A percentile compares a stretch with the other conserved stretches of the same genome.
These are phyloP conservation scores for Meyerozyma sp. DNA, from an alignment of 1,139 yeast species.

Conservation along the genomic window DNA sequence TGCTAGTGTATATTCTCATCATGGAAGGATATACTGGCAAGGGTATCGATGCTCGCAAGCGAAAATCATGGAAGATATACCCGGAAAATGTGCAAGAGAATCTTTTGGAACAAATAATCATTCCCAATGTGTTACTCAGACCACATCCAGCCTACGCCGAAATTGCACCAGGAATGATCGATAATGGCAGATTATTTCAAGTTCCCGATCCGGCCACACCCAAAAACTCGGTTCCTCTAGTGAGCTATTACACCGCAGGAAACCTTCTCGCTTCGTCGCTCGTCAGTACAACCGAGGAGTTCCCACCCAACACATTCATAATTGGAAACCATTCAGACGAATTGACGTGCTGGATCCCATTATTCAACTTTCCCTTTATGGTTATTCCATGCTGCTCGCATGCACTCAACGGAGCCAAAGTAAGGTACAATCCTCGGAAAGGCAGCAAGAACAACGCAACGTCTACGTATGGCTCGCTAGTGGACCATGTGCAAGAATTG, in stretches of 20 bases:
- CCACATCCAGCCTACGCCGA: conserved; percentile 60
- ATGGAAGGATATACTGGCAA: conserved; percentile 78
- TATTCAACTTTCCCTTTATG: conserved; percentile 78
- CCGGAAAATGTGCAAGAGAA: conserved; percentile 54
- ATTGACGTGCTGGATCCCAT: conserved; percentile 91
- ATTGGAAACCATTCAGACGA: conserved; percentile 97
- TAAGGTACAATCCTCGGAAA: conserved; percentile 49
- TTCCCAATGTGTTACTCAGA: conserved; percentile 66
- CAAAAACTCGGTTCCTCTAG: conserved; percentile 22
- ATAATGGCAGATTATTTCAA: conserved; percentile 58
- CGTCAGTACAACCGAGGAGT: conserved; percentile 61
- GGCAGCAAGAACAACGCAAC: conserved; percentile 10
- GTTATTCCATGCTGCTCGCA: conserved; percentile 97
- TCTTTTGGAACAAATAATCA: conserved; percentile 70
- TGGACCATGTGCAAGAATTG: conserved; percentile 74
- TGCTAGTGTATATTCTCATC: conserved; percentile 67
- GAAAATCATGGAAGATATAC: conserved; percentile 82
- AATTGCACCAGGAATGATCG: conserved; percentile 48
- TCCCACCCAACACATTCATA: conserved; percentile 66
- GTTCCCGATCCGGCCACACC: conserved; percentile 20
- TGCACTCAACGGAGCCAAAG: conserved; percentile 68
- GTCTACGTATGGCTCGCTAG: conserved; percentile 77
- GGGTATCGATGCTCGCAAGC: conserved; percentile 85
- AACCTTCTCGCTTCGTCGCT: conserved; percentile 49
- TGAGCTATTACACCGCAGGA: conserved; percentile 43